phyloP scores from a whole-genome alignment of 2,329 filamentous ascomycete species.

The Lasiodiplodia sp. region DNA sequence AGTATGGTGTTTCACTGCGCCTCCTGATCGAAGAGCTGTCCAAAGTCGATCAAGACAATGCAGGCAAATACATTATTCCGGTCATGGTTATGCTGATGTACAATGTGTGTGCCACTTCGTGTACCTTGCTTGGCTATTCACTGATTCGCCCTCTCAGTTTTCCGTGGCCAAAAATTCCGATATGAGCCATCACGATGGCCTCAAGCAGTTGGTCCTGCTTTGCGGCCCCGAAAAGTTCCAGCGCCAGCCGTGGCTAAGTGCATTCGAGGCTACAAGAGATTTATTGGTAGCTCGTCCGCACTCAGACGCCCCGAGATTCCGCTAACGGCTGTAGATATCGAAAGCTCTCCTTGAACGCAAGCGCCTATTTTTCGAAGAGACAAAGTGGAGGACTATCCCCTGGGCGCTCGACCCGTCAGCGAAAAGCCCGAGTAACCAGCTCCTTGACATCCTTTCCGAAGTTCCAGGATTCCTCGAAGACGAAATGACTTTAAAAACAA shows the following conservation, averaged over 20 bases:
- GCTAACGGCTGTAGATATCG: slow-evolving; percentile 18
- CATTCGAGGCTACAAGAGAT: slow-evolving; percentile 32
- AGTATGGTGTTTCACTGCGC: slow-evolving; percentile 31
- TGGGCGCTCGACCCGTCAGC: slow-evolving; percentile 29
- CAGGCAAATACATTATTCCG: slow-evolving; percentile 31
- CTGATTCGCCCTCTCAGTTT: slow-evolving; percentile 17
- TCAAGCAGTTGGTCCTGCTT: slow-evolving; percentile 30
- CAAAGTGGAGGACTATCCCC: slow-evolving; percentile 31
- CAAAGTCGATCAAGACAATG: slow-evolving; percentile 24
- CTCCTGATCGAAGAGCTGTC: slow-evolving; percentile 30
- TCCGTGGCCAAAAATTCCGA: slow-evolving; percentile 27
- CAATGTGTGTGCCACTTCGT: slow-evolving; percentile 20
- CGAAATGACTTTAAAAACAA: slow-evolving; percentile 25
- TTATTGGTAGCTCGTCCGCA: slow-evolving; percentile 14
- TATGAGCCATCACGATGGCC: slow-evolving; percentile 30
- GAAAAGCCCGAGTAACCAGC: slow-evolving; percentile 28
- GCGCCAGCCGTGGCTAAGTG: slow-evolving; percentile 26
- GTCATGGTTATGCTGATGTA: slow-evolving; percentile 33
- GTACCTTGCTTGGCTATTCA: not conserved
- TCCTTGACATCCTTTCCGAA: slow-evolving; percentile 32
- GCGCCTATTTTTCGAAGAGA: slow-evolving; percentile 30
- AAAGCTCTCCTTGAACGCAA: slow-evolving; percentile 32
- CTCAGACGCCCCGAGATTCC: not conserved
- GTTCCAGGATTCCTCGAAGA: slow-evolving; percentile 31
- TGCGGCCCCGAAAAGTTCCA: slow-evolving; percentile 30